Evolutionary conservation across 768 basidiomycete genomes (phyloP), one percentile per base, ranked within the genome.

Genomic region (Auriscalpium microsporum): DNA sequence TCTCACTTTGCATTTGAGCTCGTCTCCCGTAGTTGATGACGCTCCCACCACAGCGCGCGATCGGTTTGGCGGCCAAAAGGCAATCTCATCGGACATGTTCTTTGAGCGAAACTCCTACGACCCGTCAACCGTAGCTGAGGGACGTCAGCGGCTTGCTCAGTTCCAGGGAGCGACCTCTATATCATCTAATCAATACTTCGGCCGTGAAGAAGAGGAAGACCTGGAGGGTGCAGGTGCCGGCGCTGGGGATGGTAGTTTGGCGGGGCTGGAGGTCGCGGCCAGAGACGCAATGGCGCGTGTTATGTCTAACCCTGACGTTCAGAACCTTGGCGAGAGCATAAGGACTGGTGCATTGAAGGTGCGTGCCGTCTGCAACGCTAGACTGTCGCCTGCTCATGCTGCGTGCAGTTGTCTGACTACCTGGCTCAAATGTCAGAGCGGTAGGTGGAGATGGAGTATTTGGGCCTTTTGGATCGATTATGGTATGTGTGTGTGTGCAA

Each of bases 11-110:
- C 35, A 47, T 21, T 42, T 48, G 21, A 64, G 62, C 28, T 60
- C 63, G 13, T 56, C 35, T 2, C 52, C 72, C 1, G 65, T 70
- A 2, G 67, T 48, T 5, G 86, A 84, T 50, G 82, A 89, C 52
- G 73, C 83, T 28, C 83, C 84, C 0, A 93, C 83, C 5, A 81
- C 80, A 16, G 95, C 96, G 1, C 83, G 94, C 55, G 87, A 94
- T 8, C 91, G 90, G 63, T 99, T 98, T 68, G 90, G 92, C 2
- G 69, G 65, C 56, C 96, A 98, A 68, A 99, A 97, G 67, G 93
- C 82, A 53, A 99, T 99, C 68, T 97, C 94, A 6, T 95, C 93
- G 4, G 96, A 98, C 66, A 93, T 94, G 90, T 97, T 87, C 75
- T 98, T 98, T 68, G 92, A 86, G 21, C 81, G 95, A 44, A 87